phyloP scores from a whole-genome alignment of 495 filamentous ascomycete genomes.

The Oidiodendron maius region DNA sequence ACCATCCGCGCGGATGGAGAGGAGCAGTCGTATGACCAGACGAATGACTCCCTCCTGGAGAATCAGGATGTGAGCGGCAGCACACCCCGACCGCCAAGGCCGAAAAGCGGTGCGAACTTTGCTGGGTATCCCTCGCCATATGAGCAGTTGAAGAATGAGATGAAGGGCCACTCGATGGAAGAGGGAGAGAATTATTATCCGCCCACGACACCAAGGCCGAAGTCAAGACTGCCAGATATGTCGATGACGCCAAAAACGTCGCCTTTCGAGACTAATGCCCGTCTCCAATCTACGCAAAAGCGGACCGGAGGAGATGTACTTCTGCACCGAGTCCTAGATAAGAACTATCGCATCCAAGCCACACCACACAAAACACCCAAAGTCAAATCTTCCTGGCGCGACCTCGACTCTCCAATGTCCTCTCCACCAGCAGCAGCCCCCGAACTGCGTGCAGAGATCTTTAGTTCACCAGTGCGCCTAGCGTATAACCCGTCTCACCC shows the following conservation, averaged over 20 bases:
- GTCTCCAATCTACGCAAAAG: slow-evolving; percentile 34
- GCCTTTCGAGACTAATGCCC: slow-evolving; percentile 25
- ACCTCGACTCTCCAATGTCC: slow-evolving; percentile 55
- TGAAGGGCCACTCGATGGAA: slow-evolving; percentile 33
- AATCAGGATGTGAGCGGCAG: slow-evolving; percentile 46
- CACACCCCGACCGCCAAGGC: slow-evolving; percentile 44
- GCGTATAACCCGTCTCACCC: slow-evolving; percentile 22
- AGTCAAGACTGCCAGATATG: slow-evolving; percentile 45
- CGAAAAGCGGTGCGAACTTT: slow-evolving; percentile 41
- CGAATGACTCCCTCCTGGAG: slow-evolving; percentile 48
- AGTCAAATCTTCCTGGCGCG: slow-evolving; percentile 26
- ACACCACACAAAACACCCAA: slow-evolving; percentile 62
- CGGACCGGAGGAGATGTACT: slow-evolving; percentile 56
- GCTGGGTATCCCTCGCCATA: slow-evolving; percentile 63
- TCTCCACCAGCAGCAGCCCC: slow-evolving; percentile 75
- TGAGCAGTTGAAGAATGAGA: slow-evolving; percentile 55
- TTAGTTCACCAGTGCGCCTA: slow-evolving; percentile 60
- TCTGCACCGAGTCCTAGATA: slow-evolving; percentile 83
- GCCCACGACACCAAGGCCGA: slow-evolving; percentile 30
- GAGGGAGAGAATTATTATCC: slow-evolving; percentile 38
- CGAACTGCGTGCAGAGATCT: slow-evolving; percentile 76
- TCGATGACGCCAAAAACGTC: slow-evolving; percentile 43
- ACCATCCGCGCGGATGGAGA: slow-evolving; percentile 14
- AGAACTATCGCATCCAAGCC: slow-evolving; percentile 87
- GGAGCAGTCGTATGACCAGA: slow-evolving; percentile 25